phyloP scores from a whole-genome alignment of 2,329 filamentous ascomycete species.

The Alternaria sp. region DNA sequence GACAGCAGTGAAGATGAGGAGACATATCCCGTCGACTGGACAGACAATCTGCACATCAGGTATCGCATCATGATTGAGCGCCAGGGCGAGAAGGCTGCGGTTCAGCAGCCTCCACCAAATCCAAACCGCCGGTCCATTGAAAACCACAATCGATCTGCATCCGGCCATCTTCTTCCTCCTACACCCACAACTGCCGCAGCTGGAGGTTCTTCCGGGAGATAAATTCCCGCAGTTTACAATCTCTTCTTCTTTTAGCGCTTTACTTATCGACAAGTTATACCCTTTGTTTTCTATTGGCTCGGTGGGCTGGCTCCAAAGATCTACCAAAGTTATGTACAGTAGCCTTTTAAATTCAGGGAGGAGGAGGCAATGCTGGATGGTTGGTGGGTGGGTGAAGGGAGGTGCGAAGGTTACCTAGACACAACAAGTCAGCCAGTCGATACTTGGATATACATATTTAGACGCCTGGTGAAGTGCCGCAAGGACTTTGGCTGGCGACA shows the following conservation, averaged over 20 bases:
- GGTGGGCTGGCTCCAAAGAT: constrained; percentile 25
- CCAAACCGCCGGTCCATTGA: constrained; percentile 43
- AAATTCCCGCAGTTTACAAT: neutral
- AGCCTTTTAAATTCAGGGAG: constrained; percentile 14
- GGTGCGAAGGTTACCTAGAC: constrained; percentile 19
- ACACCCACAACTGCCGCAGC: constrained; percentile 34
- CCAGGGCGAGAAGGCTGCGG: constrained; percentile 52
- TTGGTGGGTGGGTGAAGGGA: neutral
- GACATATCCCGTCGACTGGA: constrained; percentile 79
- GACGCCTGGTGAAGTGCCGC: constrained; percentile 12
- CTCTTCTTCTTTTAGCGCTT: constrained; percentile 18
- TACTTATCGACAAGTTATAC: constrained; percentile 41
- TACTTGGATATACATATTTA: constrained; percentile 26
- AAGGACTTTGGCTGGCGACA: neutral
- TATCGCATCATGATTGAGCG: constrained; percentile 62
- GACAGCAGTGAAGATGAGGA: constrained; percentile 82
- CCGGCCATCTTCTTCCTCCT: constrained; percentile 48
- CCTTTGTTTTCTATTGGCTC: constrained; percentile 40
- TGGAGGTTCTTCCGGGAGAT: constrained; percentile 17
- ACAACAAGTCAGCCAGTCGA: constrained; percentile 22
- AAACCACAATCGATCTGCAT: constrained; percentile 48
- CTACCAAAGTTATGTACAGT: constrained; percentile 38
- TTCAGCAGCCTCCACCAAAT: constrained; percentile 35
- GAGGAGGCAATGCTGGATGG: neutral
- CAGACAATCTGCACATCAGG: constrained; percentile 64